A percentile compares a stretch with the other conserved stretches of the same genome.
Conservation (phyloP, 176 grass and related monocot genomes). For the Coix lacrymajobi region DNA sequence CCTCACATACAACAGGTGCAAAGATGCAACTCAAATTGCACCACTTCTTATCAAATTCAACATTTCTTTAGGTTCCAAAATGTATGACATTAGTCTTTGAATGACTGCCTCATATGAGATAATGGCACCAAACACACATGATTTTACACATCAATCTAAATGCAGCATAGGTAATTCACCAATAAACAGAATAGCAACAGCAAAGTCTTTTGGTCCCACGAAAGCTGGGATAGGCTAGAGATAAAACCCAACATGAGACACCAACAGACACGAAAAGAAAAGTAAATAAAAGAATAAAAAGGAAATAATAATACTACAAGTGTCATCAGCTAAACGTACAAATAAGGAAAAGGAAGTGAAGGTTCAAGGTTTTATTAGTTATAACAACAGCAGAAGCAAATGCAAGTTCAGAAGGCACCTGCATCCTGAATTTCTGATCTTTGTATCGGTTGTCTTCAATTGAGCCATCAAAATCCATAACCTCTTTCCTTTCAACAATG, state of each 20-base stretch:
- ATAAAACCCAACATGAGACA: background rate
- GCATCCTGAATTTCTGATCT: slow-evolving; percentile 86
- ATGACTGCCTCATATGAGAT: background rate
- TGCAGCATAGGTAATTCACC: background rate
- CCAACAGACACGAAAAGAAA: background rate
- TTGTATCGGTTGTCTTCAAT: slow-evolving; percentile 83
- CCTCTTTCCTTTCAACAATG: slow-evolving; percentile 88
- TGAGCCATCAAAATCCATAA: slow-evolving; percentile 63
- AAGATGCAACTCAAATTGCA: background rate
- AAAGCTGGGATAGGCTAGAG: background rate
- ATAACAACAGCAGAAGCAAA: background rate
- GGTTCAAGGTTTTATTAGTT: background rate
- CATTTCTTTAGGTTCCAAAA: background rate
- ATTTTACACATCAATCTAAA: slow-evolving; percentile 13
- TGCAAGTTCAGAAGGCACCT: slow-evolving; percentile 43
- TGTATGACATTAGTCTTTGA: background rate
- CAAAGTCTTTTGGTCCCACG: background rate
- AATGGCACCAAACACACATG: slow-evolving; percentile 1
- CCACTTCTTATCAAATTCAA: background rate
- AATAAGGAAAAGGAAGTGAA: background rate
- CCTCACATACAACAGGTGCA: slow-evolving; percentile 11
- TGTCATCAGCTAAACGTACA: slow-evolving; percentile 8
- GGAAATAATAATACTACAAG: background rate
- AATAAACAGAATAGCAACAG: background rate
- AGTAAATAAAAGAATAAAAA: background rate